phyloP scores from a whole-genome alignment of 352 stramenopile species.

The Phytophthora citricola region DNA sequence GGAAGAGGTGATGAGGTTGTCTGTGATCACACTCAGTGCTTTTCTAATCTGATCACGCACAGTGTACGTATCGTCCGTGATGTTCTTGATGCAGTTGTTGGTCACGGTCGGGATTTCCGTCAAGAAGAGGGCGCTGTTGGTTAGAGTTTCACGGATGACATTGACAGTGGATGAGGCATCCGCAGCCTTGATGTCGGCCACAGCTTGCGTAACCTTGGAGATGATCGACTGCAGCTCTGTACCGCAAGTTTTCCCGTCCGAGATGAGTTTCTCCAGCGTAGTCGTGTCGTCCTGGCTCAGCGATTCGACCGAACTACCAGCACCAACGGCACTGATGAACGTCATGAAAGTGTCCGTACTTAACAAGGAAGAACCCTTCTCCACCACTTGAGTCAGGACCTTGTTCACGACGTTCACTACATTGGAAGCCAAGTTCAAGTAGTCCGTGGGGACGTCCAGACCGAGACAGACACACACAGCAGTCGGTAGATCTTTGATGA shows the following conservation, averaged over 20 bases:
- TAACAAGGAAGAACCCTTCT: constrained; percentile 40
- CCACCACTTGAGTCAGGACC: constrained; percentile 41
- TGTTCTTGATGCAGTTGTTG: constrained; percentile 43
- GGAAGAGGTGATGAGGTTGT: constrained; percentile 52
- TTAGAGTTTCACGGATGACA: constrained; percentile 44
- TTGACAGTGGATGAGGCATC: constrained; percentile 32
- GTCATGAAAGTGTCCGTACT: constrained; percentile 42
- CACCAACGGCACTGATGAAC: constrained; percentile 29
- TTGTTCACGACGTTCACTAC: constrained; percentile 44
- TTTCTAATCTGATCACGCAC: constrained; percentile 58
- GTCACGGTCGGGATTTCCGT: constrained; percentile 58
- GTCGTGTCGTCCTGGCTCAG: constrained; percentile 26
- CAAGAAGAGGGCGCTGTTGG: constrained; percentile 52
- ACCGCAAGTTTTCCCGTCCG: constrained; percentile 47
- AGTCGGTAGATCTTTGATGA: constrained; percentile 52
- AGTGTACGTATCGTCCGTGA: constrained; percentile 32
- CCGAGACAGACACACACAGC: constrained; percentile 59
- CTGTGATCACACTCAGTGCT: constrained; percentile 51
- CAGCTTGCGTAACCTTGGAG: constrained; percentile 40
- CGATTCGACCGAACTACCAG: constrained; percentile 25
- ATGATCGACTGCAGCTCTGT: constrained; percentile 46
- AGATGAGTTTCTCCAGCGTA: constrained; percentile 43
- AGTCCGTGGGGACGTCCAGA: constrained; percentile 35
- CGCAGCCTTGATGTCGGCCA: constrained; percentile 49
- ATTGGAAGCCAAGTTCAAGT: constrained; percentile 40